phyloP scores from a whole-genome alignment of 176 grass and related monocot species.

The Carex myosuroides region DNA sequence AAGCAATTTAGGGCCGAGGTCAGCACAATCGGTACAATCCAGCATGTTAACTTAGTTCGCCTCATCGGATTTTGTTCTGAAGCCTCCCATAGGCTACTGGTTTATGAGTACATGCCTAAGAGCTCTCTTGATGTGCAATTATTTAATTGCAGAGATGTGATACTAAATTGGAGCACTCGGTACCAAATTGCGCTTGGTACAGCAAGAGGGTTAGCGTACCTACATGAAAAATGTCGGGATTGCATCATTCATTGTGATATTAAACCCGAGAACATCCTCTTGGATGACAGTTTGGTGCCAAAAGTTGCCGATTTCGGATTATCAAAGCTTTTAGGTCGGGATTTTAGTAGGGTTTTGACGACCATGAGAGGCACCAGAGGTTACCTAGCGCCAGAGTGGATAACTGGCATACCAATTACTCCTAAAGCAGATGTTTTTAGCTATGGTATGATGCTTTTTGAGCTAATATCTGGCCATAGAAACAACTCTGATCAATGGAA shows the following conservation, averaged over 20 bases:
- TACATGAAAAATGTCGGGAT: conserved; percentile 61
- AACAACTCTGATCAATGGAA: conserved; percentile 43
- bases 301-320: conserved; percentile 84
- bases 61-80: conserved; percentile 77
- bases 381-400: conserved; percentile 86
- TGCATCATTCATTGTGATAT: conserved; percentile 83
- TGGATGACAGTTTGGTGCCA: conserved; percentile 56
- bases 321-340: conserved; percentile 64
- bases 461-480: conserved; percentile 63
- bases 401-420: conserved; percentile 58
- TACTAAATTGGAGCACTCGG: conserved; percentile 42
- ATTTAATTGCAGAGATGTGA: conserved; percentile 33
- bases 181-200: conserved; percentile 71
- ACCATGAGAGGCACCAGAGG: conserved; percentile 85
- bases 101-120: conserved; percentile 77
- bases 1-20: conserved; percentile 93
- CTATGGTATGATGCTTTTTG: conserved; percentile 81
- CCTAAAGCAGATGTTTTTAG: conserved; percentile 77
- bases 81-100: conserved; percentile 43
- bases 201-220: conserved; percentile 64
- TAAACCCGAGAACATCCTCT: conserved; percentile 87
- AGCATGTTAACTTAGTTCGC: conserved; percentile 76
- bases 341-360: conserved; percentile 78
- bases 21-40: conserved; percentile 68
- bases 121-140: conserved; percentile 64